Evolutionary conservation across 495 filamentous ascomycete species (phyloP).

Genomic region (Patellaria atrata): DNA sequence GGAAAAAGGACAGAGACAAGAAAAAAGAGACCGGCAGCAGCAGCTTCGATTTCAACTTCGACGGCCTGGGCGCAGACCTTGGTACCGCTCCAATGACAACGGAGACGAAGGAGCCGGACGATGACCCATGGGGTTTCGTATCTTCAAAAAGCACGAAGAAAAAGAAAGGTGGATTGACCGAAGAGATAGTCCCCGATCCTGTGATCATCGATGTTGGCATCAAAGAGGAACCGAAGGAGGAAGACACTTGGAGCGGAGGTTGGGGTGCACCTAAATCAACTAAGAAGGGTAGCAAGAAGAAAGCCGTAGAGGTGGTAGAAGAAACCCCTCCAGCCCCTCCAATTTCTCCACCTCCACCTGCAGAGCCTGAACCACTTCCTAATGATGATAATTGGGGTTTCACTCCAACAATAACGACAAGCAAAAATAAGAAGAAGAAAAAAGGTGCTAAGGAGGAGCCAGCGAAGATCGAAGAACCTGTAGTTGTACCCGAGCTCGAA

Average conservation of each 20-base stretch:
- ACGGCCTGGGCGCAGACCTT: conserved; percentile 8
- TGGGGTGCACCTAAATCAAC: conserved; percentile 23
- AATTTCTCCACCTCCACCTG: conserved; percentile 6
- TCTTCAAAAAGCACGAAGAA: no score
- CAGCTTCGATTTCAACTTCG: conserved; percentile 19
- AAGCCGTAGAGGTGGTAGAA: conserved; percentile 2
- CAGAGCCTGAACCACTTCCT: conserved; percentile 12
- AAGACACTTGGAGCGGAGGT: conserved; percentile 18
- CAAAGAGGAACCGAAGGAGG: conserved; percentile 19
- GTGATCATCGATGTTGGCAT: conserved; percentile 5
- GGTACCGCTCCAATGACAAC: background rate
- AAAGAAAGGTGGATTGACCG: conserved; percentile 2
- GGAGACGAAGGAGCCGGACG: background rate
- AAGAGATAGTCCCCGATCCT: conserved; percentile 2
- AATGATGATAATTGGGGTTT: conserved; percentile 8
- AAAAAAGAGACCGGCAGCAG: conserved; percentile 10
- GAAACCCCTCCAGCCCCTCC: conserved; percentile 3
- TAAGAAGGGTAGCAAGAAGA: conserved; percentile 26
- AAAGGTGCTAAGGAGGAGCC: conserved; percentile 16
- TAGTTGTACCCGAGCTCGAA: conserved; percentile 6
- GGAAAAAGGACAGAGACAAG: conserved; percentile 21
- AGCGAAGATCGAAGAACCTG: conserved; percentile 2
- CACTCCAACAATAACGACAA: conserved; percentile 9
- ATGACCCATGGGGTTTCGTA: no score
- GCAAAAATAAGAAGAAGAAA: conserved; percentile 22